These are phyloP conservation scores for Conoideocrella luteorostrata DNA, from an alignment of 2,329 filamentous ascomycete genomes.

Conservation along the genomic window DNA sequence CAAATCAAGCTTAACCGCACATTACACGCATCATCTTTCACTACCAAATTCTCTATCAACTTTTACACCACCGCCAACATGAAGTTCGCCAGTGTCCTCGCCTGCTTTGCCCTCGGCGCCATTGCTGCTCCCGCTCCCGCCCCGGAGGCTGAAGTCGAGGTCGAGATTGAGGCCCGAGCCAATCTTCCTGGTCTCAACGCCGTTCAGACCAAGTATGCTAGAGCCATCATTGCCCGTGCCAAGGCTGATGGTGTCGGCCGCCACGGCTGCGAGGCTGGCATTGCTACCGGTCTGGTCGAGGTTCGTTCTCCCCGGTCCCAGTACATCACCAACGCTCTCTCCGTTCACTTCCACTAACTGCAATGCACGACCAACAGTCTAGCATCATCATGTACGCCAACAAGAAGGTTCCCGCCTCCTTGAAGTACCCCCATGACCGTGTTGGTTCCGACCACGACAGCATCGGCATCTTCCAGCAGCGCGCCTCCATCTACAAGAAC, in stretches of 20 bases:
- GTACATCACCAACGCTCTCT: too few relatives aligned
- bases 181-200: constrained; percentile 15
- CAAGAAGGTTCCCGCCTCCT: constrained; percentile 13
- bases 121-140: constrained; percentile 1
- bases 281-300: constrained; percentile 17
- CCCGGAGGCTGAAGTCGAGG: constrained; percentile 2
- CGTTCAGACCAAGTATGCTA: constrained; percentile 13
- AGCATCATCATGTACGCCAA: constrained; percentile 15
- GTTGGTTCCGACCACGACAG: constrained; percentile 17
- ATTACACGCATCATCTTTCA: neutral
- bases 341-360: neutral
- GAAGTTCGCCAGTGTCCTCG: constrained; percentile 8
- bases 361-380: constrained; percentile 9
- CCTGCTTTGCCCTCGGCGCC: neutral
- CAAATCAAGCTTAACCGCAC: neutral
- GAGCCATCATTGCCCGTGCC: constrained; percentile 15
- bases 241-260: constrained; percentile 12
- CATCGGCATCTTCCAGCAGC: constrained; percentile 19
- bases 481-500: constrained; percentile 15
- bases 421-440: constrained; percentile 14
- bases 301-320: too few relatives aligned
- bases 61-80: constrained; percentile 4
- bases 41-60: too few relatives aligned
- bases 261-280: constrained; percentile 16
- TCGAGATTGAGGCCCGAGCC: constrained; percentile 6